Base-by-base conservation (phyloP, 1,284 basidiomycete species). In the Leccinum griseonigrum region DNA sequence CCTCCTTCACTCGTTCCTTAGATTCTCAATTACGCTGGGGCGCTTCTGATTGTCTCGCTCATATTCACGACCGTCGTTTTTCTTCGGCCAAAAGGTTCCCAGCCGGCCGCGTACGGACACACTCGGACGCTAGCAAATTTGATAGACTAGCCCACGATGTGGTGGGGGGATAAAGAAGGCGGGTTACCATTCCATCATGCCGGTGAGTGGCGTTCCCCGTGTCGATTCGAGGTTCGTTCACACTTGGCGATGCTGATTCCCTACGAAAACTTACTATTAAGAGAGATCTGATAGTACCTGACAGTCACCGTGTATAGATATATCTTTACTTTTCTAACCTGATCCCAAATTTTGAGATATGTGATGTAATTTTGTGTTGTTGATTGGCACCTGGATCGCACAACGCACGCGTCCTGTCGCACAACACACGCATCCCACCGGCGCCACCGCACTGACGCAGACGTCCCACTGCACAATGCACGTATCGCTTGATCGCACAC, bases 101-200 rank as follows among this genome's bases (percentile, higher is more conserved):
- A 75, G 22, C 72, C 71, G 0, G 71, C 69, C 11, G 64, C 73
- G 14, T 76, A 76, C 28, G 74, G 72, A 1, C 72, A 75, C 18
- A 51, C 72, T 4, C 71, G 72, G 54, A 74, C 71, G 16, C 71
- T 75, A 11, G 74, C 69, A 3, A 73, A 74, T 54, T 55, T 73
- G 57, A 66, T 73, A 50, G 74, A 76, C 56, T 13, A 22, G 8
- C 8, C 22, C 48, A 8, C 3, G 14, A 75, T 76, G 66, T 74
- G 73, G 74, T 76, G 73, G 73, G 74, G 74, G 26, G 62, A 65
- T 28, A 76, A 73, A 11, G 51, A 38, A 0, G 13, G 14, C 2
- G 58, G 58, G 32, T 26, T 26, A 11, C 32, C 59, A 1, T 14
- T 48, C 26, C 55, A 32, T 43, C 64, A 65, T 60, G 71, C 73